These are phyloP conservation scores for Babjeviella inositovora DNA, from an alignment of 805 yeast species.

Conservation along the genomic window DNA sequence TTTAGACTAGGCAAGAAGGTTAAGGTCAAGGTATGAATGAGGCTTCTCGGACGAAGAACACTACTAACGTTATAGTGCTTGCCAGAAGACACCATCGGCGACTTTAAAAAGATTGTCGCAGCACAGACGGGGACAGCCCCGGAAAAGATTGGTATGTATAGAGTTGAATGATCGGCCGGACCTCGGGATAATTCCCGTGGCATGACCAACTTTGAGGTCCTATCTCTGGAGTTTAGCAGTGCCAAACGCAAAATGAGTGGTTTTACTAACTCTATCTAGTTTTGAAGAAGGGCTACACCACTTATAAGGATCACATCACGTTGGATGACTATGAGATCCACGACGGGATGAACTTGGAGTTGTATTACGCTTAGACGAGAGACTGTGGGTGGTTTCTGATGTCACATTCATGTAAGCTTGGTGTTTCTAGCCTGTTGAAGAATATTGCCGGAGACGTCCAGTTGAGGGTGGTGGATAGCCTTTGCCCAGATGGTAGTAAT, in stretches of 20 bases:
- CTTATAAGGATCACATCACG: constrained; percentile 78
- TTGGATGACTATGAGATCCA: constrained; percentile 92
- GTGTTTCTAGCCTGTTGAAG: too few relatives aligned
- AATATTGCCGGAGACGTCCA: too few relatives aligned
- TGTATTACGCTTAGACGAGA: constrained; percentile 44
- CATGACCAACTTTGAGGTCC: too few relatives aligned
- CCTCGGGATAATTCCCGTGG: too few relatives aligned
- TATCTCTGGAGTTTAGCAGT: too few relatives aligned
- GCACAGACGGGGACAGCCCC: constrained; percentile 68
- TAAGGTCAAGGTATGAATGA: constrained; percentile 34
- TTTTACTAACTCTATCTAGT: constrained; percentile 17
- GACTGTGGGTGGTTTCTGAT: too few relatives aligned
- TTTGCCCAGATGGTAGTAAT: too few relatives aligned
- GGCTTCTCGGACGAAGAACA: not conserved
- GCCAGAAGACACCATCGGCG: constrained; percentile 75
- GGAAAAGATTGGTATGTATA: constrained; percentile 17
- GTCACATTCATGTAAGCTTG: too few relatives aligned
- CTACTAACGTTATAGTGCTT: constrained; percentile 28
- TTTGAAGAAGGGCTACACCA: constrained; percentile 73
- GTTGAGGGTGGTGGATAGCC: too few relatives aligned
- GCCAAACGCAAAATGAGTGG: too few relatives aligned
- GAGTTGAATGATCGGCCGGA: too few relatives aligned
- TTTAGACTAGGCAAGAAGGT: constrained; percentile 72
- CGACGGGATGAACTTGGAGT: constrained; percentile 74
- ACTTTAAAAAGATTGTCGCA: constrained; percentile 71